These are phyloP conservation scores for Graphilbum ipis-grandicollis DNA, from an alignment of 2,329 filamentous ascomycete species.

Conservation along the genomic window DNA sequence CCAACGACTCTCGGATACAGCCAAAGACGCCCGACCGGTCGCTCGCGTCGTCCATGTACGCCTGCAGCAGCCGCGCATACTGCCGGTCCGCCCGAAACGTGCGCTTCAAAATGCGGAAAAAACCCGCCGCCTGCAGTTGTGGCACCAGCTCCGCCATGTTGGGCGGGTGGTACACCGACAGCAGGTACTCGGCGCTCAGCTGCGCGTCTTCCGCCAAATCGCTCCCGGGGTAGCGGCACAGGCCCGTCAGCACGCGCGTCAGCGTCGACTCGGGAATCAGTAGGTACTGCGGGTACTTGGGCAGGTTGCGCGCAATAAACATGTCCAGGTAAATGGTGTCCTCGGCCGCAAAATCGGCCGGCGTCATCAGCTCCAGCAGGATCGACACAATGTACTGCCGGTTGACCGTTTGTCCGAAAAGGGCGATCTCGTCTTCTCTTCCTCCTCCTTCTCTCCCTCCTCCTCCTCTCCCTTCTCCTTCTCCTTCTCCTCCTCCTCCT, in stretches of 20 bases:
- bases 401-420: slow-evolving; percentile 58
- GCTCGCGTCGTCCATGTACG: slow-evolving; percentile 72
- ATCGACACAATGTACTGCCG: slow-evolving; percentile 88
- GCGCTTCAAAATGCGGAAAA: slow-evolving; percentile 82
- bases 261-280: slow-evolving; percentile 76
- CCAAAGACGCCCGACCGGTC: slow-evolving; percentile 62
- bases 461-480: slow-evolving; percentile 13
- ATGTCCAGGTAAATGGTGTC: slow-evolving; percentile 95
- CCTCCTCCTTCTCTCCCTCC: slow-evolving; percentile 40
- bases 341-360: slow-evolving; percentile 48
- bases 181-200: slow-evolving; percentile 86
- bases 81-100: slow-evolving; percentile 68
- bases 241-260: slow-evolving; percentile 59
- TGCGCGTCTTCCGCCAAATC: slow-evolving; percentile 86
- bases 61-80: slow-evolving; percentile 59
- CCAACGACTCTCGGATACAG: slow-evolving; percentile 60
- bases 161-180: slow-evolving; percentile 84
- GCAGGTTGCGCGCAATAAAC: slow-evolving; percentile 90
- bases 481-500: slow-evolving; percentile 48
- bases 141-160: slow-evolving; percentile 62
- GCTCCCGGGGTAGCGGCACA: slow-evolving; percentile 65
- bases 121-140: slow-evolving; percentile 60
- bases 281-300: slow-evolving; percentile 93
- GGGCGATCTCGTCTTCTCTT: too few relatives aligned
- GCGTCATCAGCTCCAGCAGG: slow-evolving; percentile 66